A percentile compares a stretch with the other conserved stretches of the same genome.
Conservation (phyloP, 2,329 filamentous ascomycete genomes). For the Diaporthe eres region DNA sequence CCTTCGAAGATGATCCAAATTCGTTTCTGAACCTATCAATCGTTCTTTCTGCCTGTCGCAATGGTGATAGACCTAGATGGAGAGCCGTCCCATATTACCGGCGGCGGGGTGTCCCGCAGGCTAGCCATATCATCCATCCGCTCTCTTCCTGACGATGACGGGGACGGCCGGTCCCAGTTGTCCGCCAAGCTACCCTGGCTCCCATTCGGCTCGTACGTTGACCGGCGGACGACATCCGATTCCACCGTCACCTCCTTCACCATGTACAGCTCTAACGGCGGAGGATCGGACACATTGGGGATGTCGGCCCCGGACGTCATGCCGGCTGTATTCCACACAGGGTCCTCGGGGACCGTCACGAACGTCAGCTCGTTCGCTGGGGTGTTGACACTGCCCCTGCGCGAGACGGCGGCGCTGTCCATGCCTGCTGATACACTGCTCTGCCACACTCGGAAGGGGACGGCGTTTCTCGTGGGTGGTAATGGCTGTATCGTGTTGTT, state of each 20-base stretch:
- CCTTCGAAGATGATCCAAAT: background rate
- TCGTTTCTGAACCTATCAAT: background rate
- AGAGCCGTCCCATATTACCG: slow-evolving; percentile 16
- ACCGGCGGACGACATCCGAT: slow-evolving; percentile 6
- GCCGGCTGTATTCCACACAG: background rate
- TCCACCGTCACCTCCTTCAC: slow-evolving; percentile 29
- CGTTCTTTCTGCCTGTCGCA: slow-evolving; percentile 8
- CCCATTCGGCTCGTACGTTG: background rate
- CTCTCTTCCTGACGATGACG: background rate
- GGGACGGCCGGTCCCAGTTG: background rate
- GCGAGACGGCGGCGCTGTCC: slow-evolving; percentile 5
- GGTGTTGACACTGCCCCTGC: background rate
- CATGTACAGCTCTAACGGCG: slow-evolving; percentile 26
- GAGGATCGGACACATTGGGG: background rate
- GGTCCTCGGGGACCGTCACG: background rate
- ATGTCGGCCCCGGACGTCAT: background rate
- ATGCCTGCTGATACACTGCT: slow-evolving; percentile 3
- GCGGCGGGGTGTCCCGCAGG: background rate
- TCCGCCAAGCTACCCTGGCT: background rate
- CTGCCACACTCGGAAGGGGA: slow-evolving; percentile 19
- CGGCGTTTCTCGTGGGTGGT: slow-evolving; percentile 15
- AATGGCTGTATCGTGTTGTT: slow-evolving; percentile 11
- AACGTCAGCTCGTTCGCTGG: slow-evolving; percentile 5
- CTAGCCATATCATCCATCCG: slow-evolving; percentile 12
- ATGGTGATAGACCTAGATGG: slow-evolving; percentile 1